Evolutionary conservation across 352 stramenopile genomes (phyloP).

Genomic region (Globisporangium barbulae): DNA sequence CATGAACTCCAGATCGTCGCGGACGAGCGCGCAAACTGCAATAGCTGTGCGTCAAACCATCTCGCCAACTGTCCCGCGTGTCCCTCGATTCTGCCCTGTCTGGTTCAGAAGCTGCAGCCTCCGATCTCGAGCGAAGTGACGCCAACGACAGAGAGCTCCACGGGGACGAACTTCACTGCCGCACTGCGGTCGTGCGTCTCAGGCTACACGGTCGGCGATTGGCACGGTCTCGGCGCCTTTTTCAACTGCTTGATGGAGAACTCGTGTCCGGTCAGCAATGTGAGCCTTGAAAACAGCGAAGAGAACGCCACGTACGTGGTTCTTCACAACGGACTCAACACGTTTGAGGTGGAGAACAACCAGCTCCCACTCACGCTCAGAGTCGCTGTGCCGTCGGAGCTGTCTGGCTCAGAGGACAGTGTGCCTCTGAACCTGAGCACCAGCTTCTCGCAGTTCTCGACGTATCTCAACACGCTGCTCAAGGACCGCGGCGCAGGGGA

Average conservation of each 20-base stretch:
- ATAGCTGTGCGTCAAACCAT: not conserved
- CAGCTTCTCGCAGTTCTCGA: conserved; percentile 1
- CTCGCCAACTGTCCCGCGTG: not conserved
- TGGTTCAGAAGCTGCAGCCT: not conserved
- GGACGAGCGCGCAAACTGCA: not conserved
- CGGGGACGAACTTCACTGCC: conserved; percentile 6
- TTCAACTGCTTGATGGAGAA: conserved; percentile 13
- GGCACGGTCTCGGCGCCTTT: conserved; percentile 2
- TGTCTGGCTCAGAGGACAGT: not conserved
- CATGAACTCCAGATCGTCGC: not conserved
- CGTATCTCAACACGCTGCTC: conserved; percentile 3
- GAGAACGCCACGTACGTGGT: conserved; percentile 9
- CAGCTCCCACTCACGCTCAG: not conserved
- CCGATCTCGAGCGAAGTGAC: conserved; percentile 1
- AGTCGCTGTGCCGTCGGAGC: not conserved
- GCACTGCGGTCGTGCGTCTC: conserved; percentile 4
- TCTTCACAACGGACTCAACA: not conserved
- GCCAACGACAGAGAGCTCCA: not conserved
- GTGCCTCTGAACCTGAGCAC: not conserved
- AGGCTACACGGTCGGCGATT: not conserved
- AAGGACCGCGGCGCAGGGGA: not conserved
- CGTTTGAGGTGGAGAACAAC: conserved; percentile 1
- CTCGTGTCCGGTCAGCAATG: conserved; percentile 4
- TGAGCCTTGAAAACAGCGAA: not conserved
- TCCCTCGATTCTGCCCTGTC: conserved; percentile 1